Evolutionary conservation across 140 eudicot genomes (phyloP), one percentile per base, ranked within the genome.

Genomic region (Eryngium alpinum): DNA sequence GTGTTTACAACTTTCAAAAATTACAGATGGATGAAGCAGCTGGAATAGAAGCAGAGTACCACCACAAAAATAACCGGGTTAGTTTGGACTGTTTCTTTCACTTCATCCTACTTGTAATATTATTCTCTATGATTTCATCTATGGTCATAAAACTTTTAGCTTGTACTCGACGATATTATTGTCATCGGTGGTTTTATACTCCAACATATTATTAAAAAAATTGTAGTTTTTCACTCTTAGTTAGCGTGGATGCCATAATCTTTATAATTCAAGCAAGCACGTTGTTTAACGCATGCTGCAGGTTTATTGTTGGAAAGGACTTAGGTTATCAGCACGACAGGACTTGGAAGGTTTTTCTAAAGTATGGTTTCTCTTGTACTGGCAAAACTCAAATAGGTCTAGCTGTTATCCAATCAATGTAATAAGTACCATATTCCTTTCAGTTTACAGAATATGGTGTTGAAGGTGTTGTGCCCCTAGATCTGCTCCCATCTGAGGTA

Each of bases 241-340:
- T 38, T 16, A 31, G 16, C 75, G 31, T 31, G 25, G 65, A 38
- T 38, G 46, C 46, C 46, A 38, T 7, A 7, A 38, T 38, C 46
- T 38, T 38, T 7, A 38, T 38, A 38, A 2, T 38, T 38, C 46
- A 38, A 33, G 29, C 22, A 57, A 13, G 24, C 72, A 31, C 53
- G 59, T 51, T 67, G 43, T 83, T 69, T 72, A 50, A 24, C 67
- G 29, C 52, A 57, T 76, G 32, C 29, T 88, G 78, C 81, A 94
- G 98, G 98, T 94, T 43, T 94, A 94, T 84, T 94, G 98, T 82
- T 94, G 98, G 98, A 94, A 94, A 89, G 98, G 99, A 81, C 92
- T 95, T 32, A 88, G 99, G 34, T 95, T 92, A 83, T 91, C 99
- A 81, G 99, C 99, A 80, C 85, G 97, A 80, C 99, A 95, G 83